Conservation (phyloP, 2,329 filamentous ascomycete species). For the Sphaerulina populicola region DNA sequence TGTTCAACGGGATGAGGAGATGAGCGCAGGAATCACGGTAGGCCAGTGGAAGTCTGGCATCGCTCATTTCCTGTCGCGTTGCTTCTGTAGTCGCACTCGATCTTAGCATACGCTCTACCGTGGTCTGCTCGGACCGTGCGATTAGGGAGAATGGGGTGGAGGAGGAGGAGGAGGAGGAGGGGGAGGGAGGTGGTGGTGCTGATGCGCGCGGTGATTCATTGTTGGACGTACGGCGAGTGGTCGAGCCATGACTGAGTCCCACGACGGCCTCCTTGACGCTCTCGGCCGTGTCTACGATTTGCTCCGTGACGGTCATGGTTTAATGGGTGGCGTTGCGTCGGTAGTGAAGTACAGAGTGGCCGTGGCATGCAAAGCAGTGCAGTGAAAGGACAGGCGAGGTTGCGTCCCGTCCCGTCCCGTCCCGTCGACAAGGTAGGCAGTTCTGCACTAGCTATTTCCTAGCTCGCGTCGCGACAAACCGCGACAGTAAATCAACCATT, state of each 20-base stretch:
- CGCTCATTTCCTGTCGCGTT: conserved; percentile 86
- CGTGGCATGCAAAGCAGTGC: no score
- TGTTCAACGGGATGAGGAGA: conserved; percentile 90
- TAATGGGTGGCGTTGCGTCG: conserved; percentile 1
- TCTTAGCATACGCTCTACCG: conserved; percentile 11
- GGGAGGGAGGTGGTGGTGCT: neutral
- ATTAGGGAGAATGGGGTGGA: conserved; percentile 11
- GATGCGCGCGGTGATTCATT: neutral
- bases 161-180: neutral
- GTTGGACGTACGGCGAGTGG: conserved; percentile 29
- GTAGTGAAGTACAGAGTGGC: neutral
- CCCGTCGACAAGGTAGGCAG: no score
- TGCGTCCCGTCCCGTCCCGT: neutral
- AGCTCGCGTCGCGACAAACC: neutral
- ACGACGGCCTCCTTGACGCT: conserved; percentile 43
- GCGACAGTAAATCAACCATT: neutral
- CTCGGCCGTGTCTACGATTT: conserved; percentile 19
- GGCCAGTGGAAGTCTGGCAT: conserved; percentile 73
- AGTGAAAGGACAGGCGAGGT: neutral
- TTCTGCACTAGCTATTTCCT: no score
- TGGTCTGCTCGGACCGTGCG: neutral
- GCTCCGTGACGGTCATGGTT: conserved; percentile 34
- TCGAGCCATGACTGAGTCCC: conserved; percentile 37
- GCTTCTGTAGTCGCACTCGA: conserved; percentile 47
- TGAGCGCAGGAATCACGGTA: conserved; percentile 96